phyloP scores from a whole-genome alignment of 2,329 filamentous ascomycete genomes.

The Curvularia sp. region DNA sequence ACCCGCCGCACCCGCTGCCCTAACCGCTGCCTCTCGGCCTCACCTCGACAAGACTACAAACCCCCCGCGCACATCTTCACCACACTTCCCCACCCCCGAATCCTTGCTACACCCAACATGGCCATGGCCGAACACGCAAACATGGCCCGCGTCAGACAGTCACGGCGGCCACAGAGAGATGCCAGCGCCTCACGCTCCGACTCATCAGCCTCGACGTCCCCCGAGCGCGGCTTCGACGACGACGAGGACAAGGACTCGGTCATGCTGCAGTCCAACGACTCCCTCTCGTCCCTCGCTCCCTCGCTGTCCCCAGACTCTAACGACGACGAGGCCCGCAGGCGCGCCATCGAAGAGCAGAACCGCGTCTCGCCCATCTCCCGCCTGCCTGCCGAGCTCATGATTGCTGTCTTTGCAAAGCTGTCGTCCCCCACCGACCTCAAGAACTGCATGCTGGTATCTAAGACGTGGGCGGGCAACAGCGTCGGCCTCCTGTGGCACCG shows the following conservation, averaged over 20 bases:
- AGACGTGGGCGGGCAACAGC: slow-evolving; percentile 88
- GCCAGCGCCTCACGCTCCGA: slow-evolving; percentile 49
- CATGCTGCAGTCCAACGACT: slow-evolving; percentile 82
- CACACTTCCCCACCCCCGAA: not conserved
- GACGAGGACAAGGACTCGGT: slow-evolving; percentile 96
- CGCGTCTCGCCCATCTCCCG: slow-evolving; percentile 81
- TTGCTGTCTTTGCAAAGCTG: slow-evolving; percentile 88
- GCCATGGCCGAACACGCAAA: slow-evolving; percentile 20
- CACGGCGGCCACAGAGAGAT: slow-evolving; percentile 43
- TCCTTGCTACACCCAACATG: slow-evolving; percentile 5
- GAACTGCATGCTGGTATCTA: slow-evolving; percentile 92
- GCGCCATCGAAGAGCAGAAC: slow-evolving; percentile 66
- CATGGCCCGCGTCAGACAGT: slow-evolving; percentile 13
- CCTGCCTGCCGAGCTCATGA: slow-evolving; percentile 92
- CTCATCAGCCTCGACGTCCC: slow-evolving; percentile 76
- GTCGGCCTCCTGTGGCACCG: slow-evolving; percentile 96
- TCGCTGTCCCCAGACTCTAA: slow-evolving; percentile 80
- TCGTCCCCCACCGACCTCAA: slow-evolving; percentile 77
- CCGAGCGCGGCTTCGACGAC: slow-evolving; percentile 78
- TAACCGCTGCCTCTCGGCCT: slow-evolving; percentile 6
- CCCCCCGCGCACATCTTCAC: not conserved
- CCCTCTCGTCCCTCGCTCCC: slow-evolving; percentile 86
- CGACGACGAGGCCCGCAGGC: slow-evolving; percentile 68
- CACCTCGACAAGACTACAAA: not conserved
- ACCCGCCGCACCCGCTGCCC: slow-evolving; percentile 19